Conservation (phyloP, 805 yeast genomes). For the Candida odintsovae region DNA sequence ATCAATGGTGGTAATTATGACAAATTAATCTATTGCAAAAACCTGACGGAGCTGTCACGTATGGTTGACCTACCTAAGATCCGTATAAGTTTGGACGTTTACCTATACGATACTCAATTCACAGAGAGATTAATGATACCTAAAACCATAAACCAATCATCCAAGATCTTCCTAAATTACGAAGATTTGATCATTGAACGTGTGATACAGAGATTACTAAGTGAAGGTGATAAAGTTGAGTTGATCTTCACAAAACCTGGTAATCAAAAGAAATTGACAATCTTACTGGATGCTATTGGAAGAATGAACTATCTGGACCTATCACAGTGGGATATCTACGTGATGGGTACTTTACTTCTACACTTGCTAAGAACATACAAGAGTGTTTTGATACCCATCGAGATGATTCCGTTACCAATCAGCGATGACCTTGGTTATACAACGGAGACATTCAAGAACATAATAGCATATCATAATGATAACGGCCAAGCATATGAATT, state of each 20-base stretch:
- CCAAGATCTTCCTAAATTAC: conserved; percentile 28
- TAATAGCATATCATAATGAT: conserved; percentile 23
- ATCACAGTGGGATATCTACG: conserved; percentile 57
- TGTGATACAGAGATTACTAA: conserved; percentile 41
- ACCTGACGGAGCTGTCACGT: conserved; percentile 25
- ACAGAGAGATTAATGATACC: conserved; percentile 46
- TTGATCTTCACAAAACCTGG: conserved; percentile 54
- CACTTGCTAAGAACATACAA: conserved; percentile 47
- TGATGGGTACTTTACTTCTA: conserved; percentile 36
- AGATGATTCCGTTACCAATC: conserved; percentile 46
- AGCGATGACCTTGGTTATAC: conserved; percentile 43
- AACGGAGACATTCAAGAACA: conserved; percentile 26
- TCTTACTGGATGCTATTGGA: conserved; percentile 43
- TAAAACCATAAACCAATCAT: conserved; percentile 25
- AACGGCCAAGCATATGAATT: conserved; percentile 26
- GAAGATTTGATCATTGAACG: conserved; percentile 42
- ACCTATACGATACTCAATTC: conserved; percentile 56
- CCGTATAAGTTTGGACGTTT: conserved; percentile 71
- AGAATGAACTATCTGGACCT: conserved; percentile 54
- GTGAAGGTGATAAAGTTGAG: conserved; percentile 34
- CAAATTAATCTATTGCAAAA: conserved; percentile 29
- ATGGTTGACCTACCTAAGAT: conserved; percentile 68
- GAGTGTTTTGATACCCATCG: conserved; percentile 46
- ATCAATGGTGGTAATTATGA: conserved; percentile 11
- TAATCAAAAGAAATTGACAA: conserved; percentile 36